Conservation (phyloP, 2,329 filamentous ascomycete genomes). For the Pseudopithomyces chartarum region DNA sequence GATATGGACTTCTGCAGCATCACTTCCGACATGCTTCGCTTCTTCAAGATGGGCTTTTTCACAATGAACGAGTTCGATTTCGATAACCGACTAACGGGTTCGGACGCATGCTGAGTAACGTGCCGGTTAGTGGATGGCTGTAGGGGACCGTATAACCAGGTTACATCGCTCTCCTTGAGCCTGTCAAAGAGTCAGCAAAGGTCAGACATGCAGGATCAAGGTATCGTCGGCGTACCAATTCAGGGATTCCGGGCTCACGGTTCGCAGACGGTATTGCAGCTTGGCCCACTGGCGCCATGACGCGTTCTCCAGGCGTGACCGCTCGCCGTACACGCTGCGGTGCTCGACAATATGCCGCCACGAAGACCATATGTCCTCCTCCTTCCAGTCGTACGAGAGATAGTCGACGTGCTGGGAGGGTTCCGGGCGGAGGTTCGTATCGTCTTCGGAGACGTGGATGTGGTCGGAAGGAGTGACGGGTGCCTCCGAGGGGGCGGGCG, state of each 20-base stretch:
- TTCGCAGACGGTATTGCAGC: slow-evolving; percentile 82
- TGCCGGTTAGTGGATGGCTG: slow-evolving; percentile 70
- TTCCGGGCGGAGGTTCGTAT: slow-evolving; percentile 73
- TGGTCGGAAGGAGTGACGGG: slow-evolving; percentile 58
- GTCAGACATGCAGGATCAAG: not conserved
- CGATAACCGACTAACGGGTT: slow-evolving; percentile 60
- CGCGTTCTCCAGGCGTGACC: slow-evolving; percentile 86
- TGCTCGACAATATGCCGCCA: slow-evolving; percentile 92
- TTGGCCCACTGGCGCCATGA: slow-evolving; percentile 98
- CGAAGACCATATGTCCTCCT: slow-evolving; percentile 97
- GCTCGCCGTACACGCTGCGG: slow-evolving; percentile 77
- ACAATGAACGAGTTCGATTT: slow-evolving; percentile 70
- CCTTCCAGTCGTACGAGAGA: slow-evolving; percentile 87
- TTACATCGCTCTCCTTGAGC: slow-evolving; percentile 96
- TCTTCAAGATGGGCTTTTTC: slow-evolving; percentile 94
- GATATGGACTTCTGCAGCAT: slow-evolving; percentile 91
- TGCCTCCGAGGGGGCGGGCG: slow-evolving; percentile 59
- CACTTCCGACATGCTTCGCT: slow-evolving; percentile 92
- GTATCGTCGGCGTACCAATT: slow-evolving; percentile 74
- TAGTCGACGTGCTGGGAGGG: slow-evolving; percentile 94
- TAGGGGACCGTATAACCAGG: slow-evolving; percentile 93
- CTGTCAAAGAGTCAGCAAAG: slow-evolving; percentile 55
- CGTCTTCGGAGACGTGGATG: slow-evolving; percentile 68
- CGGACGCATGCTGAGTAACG: slow-evolving; percentile 54
- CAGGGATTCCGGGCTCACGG: slow-evolving; percentile 85